Conservation (phyloP, 2,329 filamentous ascomycete genomes). For the Penicillium sp. region DNA sequence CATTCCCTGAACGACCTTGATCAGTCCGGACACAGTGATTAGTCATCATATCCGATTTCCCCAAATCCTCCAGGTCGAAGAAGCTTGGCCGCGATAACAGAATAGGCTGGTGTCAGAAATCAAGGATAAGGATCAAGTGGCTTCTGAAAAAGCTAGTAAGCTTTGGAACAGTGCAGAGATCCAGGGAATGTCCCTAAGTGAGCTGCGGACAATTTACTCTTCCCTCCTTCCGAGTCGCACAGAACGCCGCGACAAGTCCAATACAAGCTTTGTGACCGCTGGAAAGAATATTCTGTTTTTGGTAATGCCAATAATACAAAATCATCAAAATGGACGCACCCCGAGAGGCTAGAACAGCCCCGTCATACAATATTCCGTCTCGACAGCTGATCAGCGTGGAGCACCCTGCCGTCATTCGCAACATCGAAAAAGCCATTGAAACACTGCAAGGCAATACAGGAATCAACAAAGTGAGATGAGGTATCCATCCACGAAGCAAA, state of each 20-base stretch:
- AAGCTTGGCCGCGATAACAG: neutral
- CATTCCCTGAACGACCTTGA: too few species aligned
- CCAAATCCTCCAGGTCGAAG: neutral
- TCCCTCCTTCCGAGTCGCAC: neutral
- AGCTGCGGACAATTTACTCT: neutral
- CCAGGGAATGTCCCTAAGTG: neutral
- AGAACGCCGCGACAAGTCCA: neutral
- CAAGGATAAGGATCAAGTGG: neutral
- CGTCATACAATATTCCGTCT: conserved; percentile 54
- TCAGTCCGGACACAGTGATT: neutral
- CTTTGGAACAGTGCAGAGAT: neutral
- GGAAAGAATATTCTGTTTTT: neutral
- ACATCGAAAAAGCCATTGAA: conserved; percentile 63
- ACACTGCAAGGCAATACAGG: conserved; percentile 61
- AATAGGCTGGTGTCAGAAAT: neutral
- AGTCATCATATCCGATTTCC: conserved; percentile 6
- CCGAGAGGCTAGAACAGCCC: conserved; percentile 36
- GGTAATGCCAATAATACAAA: neutral
- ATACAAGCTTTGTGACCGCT: neutral
- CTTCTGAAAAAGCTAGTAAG: neutral
- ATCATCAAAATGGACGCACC: conserved; percentile 24
- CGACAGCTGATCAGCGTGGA: conserved; percentile 62
- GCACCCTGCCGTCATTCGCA: conserved; percentile 66
- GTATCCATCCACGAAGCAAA: neutral
- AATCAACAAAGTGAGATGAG: conserved; percentile 52